Conservation (phyloP, 1,284 basidiomycete species). For the Fomitopsis pinicola region DNA sequence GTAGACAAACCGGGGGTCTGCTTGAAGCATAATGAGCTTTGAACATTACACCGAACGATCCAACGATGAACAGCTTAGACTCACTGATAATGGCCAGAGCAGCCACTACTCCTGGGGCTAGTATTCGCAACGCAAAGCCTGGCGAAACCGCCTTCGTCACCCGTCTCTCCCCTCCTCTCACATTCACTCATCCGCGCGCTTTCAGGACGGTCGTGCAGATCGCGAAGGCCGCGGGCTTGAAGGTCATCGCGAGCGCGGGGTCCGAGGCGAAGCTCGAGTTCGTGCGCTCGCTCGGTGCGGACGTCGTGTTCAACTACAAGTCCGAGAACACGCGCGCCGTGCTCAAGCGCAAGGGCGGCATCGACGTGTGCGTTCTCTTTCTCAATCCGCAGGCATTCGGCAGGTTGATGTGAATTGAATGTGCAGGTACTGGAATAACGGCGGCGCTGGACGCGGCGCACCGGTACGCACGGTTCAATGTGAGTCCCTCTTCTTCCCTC, state of each 20-base stretch:
- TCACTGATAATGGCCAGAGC: too few species aligned
- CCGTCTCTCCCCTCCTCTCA: background rate
- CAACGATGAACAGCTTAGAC: too few species aligned
- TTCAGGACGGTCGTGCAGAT: slow-evolving; percentile 35
- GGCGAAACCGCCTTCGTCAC: slow-evolving; percentile 3
- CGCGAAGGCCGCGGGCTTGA: slow-evolving; percentile 57
- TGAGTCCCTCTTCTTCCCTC: slow-evolving; percentile 37
- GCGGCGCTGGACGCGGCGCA: slow-evolving; percentile 49
- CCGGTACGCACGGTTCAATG: slow-evolving; percentile 48
- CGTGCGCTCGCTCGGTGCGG: slow-evolving; percentile 60
- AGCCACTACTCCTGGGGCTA: too few species aligned
- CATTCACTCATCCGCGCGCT: background rate
- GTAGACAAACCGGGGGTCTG: too few species aligned
- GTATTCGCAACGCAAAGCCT: background rate
- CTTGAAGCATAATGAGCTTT: too few species aligned
- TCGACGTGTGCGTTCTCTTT: slow-evolving; percentile 38
- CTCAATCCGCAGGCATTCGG: too few species aligned
- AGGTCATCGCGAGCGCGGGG: slow-evolving; percentile 73
- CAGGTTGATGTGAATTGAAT: too few species aligned
- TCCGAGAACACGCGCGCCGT: slow-evolving; percentile 43
- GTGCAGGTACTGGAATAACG: slow-evolving; percentile 50
- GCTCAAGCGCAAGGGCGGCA: slow-evolving; percentile 53
- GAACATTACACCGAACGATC: too few species aligned
- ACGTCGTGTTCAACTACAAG: slow-evolving; percentile 78
- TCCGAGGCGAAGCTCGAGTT: slow-evolving; percentile 65